These are phyloP conservation scores for Domatiomyces globalis DNA, from an alignment of 2,329 filamentous ascomycete species.

Conservation along the genomic window DNA sequence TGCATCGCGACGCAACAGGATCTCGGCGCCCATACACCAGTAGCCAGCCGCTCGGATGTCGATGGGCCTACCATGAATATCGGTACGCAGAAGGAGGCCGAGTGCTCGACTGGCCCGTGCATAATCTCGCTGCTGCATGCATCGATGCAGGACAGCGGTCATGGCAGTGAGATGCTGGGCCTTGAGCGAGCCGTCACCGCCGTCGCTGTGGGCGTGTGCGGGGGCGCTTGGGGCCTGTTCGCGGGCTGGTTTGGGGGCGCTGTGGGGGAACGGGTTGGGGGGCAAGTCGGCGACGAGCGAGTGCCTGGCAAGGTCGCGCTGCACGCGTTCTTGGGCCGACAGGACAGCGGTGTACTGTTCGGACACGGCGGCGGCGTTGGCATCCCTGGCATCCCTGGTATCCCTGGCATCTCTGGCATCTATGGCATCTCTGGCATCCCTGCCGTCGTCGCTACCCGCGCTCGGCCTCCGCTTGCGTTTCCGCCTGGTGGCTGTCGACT, in stretches of 20 bases:
- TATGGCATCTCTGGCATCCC: slow-evolving; percentile 12
- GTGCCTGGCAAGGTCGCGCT: slow-evolving; percentile 20
- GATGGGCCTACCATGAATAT: slow-evolving; percentile 41
- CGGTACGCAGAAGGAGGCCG: slow-evolving; percentile 54
- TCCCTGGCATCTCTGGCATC: slow-evolving; percentile 20
- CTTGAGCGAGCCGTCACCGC: slow-evolving; percentile 19
- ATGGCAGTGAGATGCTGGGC: slow-evolving; percentile 50
- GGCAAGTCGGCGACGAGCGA: slow-evolving; percentile 27
- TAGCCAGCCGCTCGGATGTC: slow-evolving; percentile 56
- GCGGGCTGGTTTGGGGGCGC: slow-evolving; percentile 13
- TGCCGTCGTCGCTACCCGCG: neutral
- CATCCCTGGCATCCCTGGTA: neutral
- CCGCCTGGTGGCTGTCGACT: neutral
- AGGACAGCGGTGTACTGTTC: slow-evolving; percentile 18
- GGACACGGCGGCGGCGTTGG: slow-evolving; percentile 1
- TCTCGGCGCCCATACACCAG: slow-evolving; percentile 76
- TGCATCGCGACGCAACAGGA: slow-evolving; percentile 44
- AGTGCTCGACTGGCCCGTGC: slow-evolving; percentile 59
- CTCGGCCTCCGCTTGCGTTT: neutral
- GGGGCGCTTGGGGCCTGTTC: neutral
- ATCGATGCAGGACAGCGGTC: slow-evolving; percentile 56
- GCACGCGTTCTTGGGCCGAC: slow-evolving; percentile 28
- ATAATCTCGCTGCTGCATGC: slow-evolving; percentile 57
- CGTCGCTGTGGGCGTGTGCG: neutral
- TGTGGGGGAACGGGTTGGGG: slow-evolving; percentile 30